phyloP scores from a whole-genome alignment of 2,329 filamentous ascomycete genomes.

The Stagonosporopsis cucurbitacearum region DNA sequence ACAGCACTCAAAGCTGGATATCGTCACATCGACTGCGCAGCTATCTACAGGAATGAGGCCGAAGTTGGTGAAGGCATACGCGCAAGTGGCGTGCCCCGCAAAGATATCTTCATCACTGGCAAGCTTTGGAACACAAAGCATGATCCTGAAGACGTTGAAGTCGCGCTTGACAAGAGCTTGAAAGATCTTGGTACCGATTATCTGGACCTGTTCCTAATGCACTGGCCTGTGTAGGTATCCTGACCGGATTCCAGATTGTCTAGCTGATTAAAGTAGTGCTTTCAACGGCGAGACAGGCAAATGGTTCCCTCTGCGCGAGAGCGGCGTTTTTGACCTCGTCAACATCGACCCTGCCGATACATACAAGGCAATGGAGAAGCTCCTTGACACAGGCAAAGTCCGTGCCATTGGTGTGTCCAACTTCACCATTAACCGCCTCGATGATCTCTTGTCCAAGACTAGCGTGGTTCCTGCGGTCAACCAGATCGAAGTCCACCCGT shows the following conservation, averaged over 20 bases:
- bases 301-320: conserved; percentile 30
- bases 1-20: conserved; percentile 70
- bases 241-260: neutral
- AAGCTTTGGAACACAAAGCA: conserved; percentile 83
- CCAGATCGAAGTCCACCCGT: conserved; percentile 77
- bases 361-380: conserved; percentile 72
- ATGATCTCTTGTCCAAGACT: conserved; percentile 69
- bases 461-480: conserved; percentile 72
- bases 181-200: conserved; percentile 68
- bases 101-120: conserved; percentile 74
- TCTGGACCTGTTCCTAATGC: conserved; percentile 71
- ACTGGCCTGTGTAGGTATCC: conserved; percentile 59
- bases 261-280: conserved; percentile 10
- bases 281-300: conserved; percentile 45
- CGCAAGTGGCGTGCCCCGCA: conserved; percentile 65
- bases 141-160: conserved; percentile 63
- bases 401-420: conserved; percentile 83
- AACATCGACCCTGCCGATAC: conserved; percentile 84
- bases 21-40: conserved; percentile 75
- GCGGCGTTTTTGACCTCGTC: conserved; percentile 71
- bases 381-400: conserved; percentile 70
- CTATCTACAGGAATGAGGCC: conserved; percentile 77
- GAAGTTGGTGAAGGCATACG: conserved; percentile 76
- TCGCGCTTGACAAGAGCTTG: conserved; percentile 65
- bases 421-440: conserved; percentile 77